Conservation (phyloP, 2,329 filamentous ascomycete genomes). For the Fulvia fulva region DNA sequence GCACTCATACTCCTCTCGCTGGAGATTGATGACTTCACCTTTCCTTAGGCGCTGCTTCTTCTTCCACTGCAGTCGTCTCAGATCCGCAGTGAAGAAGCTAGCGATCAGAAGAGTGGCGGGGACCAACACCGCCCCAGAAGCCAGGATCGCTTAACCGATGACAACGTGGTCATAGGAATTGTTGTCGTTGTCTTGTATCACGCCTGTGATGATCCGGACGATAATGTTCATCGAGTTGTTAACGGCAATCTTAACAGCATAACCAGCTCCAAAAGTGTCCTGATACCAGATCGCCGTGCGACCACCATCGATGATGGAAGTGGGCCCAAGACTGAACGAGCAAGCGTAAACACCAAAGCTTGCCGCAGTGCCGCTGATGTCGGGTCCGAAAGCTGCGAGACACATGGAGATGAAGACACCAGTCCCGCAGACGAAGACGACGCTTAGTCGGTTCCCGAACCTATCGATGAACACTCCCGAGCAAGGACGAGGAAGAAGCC, state of each 20-base stretch:
- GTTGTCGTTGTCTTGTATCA: conserved; percentile 56
- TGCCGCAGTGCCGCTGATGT: conserved; percentile 52
- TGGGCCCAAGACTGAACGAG: conserved; percentile 53
- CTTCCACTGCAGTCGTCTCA: conserved; percentile 56
- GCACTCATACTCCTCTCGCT: conserved; percentile 42
- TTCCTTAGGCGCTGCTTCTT: conserved; percentile 49
- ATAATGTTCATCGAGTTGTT: conserved; percentile 63
- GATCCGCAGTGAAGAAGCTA: conserved; percentile 39
- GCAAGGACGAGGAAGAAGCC: conserved; percentile 57
- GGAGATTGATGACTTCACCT: conserved; percentile 43
- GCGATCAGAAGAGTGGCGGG: conserved; percentile 39
- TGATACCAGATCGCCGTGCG: conserved; percentile 59
- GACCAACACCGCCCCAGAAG: conserved; percentile 48
- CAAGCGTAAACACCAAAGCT: conserved; percentile 59
- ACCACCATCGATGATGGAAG: conserved; percentile 58
- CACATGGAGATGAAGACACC: conserved; percentile 54
- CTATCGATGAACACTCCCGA: conserved; percentile 56
- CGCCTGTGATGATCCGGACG: conserved; percentile 54
- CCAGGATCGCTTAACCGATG: conserved; percentile 54
- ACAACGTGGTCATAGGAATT: conserved; percentile 55
- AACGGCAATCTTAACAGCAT: conserved; percentile 58
- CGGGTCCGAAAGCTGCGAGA: conserved; percentile 51
- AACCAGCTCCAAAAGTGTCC: conserved; percentile 58
- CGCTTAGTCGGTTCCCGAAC: conserved; percentile 50
- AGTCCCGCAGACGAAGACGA: conserved; percentile 45